Conservation (phyloP, 305 asterid genomes). For the Rubia tinctorum region DNA sequence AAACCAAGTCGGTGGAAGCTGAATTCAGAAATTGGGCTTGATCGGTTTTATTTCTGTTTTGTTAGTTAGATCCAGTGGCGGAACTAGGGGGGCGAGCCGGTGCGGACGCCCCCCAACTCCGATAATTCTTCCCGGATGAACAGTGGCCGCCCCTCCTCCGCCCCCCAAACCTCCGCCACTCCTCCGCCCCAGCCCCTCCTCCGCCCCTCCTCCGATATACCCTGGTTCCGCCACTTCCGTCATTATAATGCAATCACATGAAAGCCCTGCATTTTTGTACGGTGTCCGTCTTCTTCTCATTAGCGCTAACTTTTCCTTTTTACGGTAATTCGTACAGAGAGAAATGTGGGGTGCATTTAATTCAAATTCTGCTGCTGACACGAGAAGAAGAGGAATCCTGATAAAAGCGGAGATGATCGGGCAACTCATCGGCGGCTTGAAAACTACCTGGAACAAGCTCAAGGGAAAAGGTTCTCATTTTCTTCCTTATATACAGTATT, state of each 20-base stretch:
- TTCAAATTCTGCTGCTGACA: slow-evolving; percentile 24
- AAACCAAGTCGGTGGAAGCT: too few species aligned
- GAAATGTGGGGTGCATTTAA: slow-evolving; percentile 61
- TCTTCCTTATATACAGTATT: too few species aligned
- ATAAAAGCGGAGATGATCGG: slow-evolving; percentile 96
- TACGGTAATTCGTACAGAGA: slow-evolving; percentile 36
- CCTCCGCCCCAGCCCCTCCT: too few species aligned
- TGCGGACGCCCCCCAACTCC: too few species aligned
- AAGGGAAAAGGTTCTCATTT: slow-evolving; percentile 78
- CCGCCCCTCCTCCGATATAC: too few species aligned
- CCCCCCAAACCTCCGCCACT: too few species aligned
- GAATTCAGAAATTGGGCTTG: too few species aligned
- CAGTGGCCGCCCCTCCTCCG: too few species aligned
- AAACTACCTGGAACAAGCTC: slow-evolving; percentile 96
- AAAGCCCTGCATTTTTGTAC: neutral
- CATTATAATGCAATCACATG: slow-evolving; percentile 34
- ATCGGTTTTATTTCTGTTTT: too few species aligned
- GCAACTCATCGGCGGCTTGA: slow-evolving; percentile 86
- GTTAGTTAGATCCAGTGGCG: too few species aligned
- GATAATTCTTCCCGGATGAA: too few species aligned
- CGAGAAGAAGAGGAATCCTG: slow-evolving; percentile 43
- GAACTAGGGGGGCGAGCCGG: too few species aligned
- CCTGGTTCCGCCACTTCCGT: slow-evolving; percentile 46
- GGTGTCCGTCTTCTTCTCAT: neutral
- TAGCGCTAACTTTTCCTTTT: neutral